Conservation (phyloP, 2,329 filamentous ascomycete species). For the Calycina herbarum region DNA sequence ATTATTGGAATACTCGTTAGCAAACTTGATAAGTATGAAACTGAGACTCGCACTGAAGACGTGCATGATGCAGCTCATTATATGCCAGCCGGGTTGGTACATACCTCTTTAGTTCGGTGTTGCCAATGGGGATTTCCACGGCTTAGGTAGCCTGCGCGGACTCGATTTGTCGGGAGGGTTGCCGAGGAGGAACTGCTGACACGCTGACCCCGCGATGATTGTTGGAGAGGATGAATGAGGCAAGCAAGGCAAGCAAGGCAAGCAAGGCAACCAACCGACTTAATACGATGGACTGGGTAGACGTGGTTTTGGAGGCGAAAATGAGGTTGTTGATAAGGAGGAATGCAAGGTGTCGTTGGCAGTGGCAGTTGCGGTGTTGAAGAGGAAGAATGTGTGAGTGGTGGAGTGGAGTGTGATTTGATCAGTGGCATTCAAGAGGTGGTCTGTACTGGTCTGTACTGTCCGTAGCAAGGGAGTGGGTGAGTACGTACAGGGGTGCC, state of each 20-base stretch:
- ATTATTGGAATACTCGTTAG: neutral
- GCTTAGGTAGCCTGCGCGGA: neutral
- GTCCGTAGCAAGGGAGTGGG: neutral
- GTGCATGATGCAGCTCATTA: constrained; percentile 5
- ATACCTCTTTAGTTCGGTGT: neutral
- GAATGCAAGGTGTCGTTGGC: neutral
- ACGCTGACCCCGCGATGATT: neutral
- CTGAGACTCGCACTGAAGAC: neutral
- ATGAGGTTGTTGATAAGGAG: neutral
- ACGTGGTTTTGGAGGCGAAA: neutral
- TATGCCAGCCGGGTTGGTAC: neutral
- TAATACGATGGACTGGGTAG: neutral
- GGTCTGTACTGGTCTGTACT: neutral
- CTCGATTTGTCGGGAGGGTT: neutral
- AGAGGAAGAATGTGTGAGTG: neutral
- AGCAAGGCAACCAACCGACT: neutral
- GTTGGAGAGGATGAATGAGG: neutral
- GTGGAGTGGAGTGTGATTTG: neutral
- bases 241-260: neutral
- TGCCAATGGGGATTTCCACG: neutral
- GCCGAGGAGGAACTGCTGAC: constrained; percentile 1
- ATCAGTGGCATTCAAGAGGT: neutral
- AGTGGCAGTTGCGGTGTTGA: neutral
- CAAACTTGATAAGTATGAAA: constrained; percentile 7
- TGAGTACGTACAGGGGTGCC: neutral